Evolutionary conservation across 2,329 filamentous ascomycete genomes (phyloP), one percentile per base, ranked within the genome.

Genomic region (Furcasterigmium sp.): DNA sequence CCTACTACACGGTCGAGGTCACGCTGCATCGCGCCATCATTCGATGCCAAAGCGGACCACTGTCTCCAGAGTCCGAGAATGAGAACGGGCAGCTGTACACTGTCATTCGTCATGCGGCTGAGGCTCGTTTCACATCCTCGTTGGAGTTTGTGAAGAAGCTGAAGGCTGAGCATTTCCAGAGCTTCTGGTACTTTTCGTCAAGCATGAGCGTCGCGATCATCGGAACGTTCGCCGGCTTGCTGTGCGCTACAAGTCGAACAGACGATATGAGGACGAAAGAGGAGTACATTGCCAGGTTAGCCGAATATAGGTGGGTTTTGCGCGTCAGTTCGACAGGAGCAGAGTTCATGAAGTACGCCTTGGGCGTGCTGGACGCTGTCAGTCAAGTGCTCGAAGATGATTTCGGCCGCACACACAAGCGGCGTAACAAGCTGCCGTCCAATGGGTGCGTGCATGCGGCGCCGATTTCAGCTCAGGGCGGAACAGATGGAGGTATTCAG

Each of bases 1-100:
- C 67, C 1, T 69, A 68, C 47, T 63, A 68, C 42, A 64, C 65
- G 2, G 65, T 66, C 1, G 68, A 69, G 44, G 66, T 69, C 32
- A 63, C 65, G 26, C 58, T 70, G 3, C 68, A 70, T 52, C 62
- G 66, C 7, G 62, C 64, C 3, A 66, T 71, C 49, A 56, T 70
- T 6, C 56, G 67, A 9, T 58, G 62, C 2, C 52, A 56, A 11
- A 17, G 25, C 13, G 35, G 38, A n/a, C 15, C 34, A 17, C 23
- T 7, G 11, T 32, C 39, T 14, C 23, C 23, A 26, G 23, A 7
- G 23, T 26, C 23, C 23, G 23, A 7, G 11, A 11, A 7, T 11
- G 41, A 26, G 8, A 15, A 37, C 5, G 32, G 32, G 8, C 34
- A 45, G 13, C 42, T 45, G 23, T 46, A 42, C 38, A 46, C 15